Conservation (phyloP, 2,329 filamentous ascomycete genomes). For the Talaromyces sp. region DNA sequence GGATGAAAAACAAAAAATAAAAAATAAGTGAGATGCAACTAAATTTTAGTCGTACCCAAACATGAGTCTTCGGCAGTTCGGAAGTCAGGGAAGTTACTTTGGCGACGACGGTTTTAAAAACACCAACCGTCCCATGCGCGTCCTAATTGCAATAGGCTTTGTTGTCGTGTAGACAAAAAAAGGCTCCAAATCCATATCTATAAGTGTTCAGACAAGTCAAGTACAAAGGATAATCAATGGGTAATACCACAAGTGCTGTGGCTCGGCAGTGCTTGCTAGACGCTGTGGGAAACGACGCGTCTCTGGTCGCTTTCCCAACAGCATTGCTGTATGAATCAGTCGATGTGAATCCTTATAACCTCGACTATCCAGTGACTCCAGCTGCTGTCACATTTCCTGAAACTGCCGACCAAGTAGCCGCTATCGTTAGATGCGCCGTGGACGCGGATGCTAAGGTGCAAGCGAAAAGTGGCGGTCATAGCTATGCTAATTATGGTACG, state of each 20-base stretch:
- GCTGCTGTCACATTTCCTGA: slow-evolving; percentile 33
- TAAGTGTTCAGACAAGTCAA: not conserved
- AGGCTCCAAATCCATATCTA: not conserved
- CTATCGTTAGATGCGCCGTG: slow-evolving; percentile 47
- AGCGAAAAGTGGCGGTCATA: slow-evolving; percentile 53
- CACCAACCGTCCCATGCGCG: not conserved
- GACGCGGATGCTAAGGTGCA: slow-evolving; percentile 47
- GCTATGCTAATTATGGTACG: slow-evolving; percentile 50
- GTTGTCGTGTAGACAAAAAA: not conserved
- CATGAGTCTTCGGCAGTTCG: not conserved
- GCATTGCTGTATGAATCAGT: slow-evolving; percentile 16
- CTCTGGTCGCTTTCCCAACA: slow-evolving; percentile 17
- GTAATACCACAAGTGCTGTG: slow-evolving; percentile 16
- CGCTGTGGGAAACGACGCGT: slow-evolving; percentile 18
- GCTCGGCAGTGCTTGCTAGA: slow-evolving; percentile 17
- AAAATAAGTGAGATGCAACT: not conserved
- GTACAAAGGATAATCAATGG: not conserved
- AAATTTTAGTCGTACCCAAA: not conserved
- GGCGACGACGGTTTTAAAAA: not conserved
- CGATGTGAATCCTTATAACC: slow-evolving; percentile 30
- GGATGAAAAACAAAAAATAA: not conserved
- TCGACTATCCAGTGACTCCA: slow-evolving; percentile 31
- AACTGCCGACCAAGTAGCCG: slow-evolving; percentile 42
- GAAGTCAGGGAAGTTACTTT: not conserved
- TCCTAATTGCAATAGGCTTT: not conserved